Evolutionary conservation across 768 basidiomycete species (phyloP).

Genomic region (Crassisporium funariophilum): DNA sequence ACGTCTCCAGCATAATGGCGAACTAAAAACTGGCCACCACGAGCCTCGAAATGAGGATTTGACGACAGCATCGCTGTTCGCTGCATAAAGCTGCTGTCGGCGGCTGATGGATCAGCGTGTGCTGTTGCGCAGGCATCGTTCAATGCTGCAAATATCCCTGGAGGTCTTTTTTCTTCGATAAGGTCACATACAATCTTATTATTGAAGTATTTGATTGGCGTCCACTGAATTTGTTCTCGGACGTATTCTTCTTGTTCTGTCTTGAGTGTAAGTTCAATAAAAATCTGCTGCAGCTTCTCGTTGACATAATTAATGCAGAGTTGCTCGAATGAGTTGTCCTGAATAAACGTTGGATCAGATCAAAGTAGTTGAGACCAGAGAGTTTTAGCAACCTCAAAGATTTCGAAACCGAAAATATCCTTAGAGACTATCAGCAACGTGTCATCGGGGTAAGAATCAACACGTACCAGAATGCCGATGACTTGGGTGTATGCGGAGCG

Average conservation of each 20-base stretch:
- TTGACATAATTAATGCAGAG: slow-evolving; percentile 99
- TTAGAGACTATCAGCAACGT: slow-evolving; percentile 26
- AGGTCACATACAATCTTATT: slow-evolving; percentile 98
- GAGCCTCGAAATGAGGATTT: slow-evolving; percentile 93
- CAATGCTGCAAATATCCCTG: slow-evolving; percentile 95
- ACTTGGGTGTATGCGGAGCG: slow-evolving; percentile 72
- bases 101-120: slow-evolving; percentile 94
- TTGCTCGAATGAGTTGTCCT: slow-evolving; percentile 97
- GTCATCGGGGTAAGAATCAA: neutral
- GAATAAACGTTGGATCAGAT: slow-evolving; percentile 7
- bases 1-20: slow-evolving; percentile 99
- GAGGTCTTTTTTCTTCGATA: slow-evolving; percentile 94
- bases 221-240: slow-evolving; percentile 98
- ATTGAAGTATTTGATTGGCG: slow-evolving; percentile 98
- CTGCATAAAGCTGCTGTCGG: slow-evolving; percentile 96
- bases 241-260: slow-evolving; percentile 99
- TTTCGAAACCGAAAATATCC: slow-evolving; percentile 99
- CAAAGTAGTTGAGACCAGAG: neutral
- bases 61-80: slow-evolving; percentile 78
- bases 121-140: slow-evolving; percentile 99
- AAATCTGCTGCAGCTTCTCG: slow-evolving; percentile 99
- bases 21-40: slow-evolving; percentile 92
- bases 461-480: slow-evolving; percentile 85
- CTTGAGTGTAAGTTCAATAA: slow-evolving; percentile 98
- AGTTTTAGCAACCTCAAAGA: slow-evolving; percentile 71